A percentile compares a stretch with the other conserved stretches of the same genome.
Conservation (phyloP, 2,329 filamentous ascomycete species). For the Botrytis byssoidea region DNA sequence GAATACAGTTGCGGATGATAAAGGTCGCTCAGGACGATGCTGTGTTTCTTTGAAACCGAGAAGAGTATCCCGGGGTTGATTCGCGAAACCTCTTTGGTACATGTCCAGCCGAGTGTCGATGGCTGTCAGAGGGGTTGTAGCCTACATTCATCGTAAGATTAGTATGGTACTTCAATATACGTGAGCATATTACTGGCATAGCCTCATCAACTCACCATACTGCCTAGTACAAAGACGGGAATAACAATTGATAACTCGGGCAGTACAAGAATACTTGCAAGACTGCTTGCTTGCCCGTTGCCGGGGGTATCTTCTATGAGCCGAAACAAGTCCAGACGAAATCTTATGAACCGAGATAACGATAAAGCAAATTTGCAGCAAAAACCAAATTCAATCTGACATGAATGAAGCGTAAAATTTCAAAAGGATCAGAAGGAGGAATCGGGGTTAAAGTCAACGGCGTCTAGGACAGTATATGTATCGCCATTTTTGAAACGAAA, state of each 20-base stretch:
- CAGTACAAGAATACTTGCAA: constrained; percentile 18
- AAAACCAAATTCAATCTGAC: background rate
- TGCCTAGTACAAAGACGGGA: background rate
- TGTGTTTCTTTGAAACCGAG: constrained; percentile 55
- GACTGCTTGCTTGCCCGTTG: constrained; percentile 22
- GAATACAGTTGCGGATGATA: constrained; percentile 72
- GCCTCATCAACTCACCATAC: constrained; percentile 16
- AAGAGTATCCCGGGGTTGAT: constrained; percentile 54
- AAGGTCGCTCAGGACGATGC: constrained; percentile 46
- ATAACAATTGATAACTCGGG: constrained; percentile 15
- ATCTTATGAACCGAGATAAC: constrained; percentile 23
- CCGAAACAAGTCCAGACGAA: constrained; percentile 15
- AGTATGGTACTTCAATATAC: constrained; percentile 23
- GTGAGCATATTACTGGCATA: background rate
- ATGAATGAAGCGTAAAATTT: constrained; percentile 19
- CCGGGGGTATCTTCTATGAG: constrained; percentile 16
- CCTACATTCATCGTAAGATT: constrained; percentile 27
- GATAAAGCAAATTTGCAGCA: constrained; percentile 24
- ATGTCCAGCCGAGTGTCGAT: constrained; percentile 41
- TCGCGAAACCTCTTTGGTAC: constrained; percentile 45
- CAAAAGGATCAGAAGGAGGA: constrained; percentile 33
- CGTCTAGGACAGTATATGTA: constrained; percentile 39
- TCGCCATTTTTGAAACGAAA: constrained; percentile 21
- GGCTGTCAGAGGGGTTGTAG: constrained; percentile 32
- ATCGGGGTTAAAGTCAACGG: constrained; percentile 29